Percentiles rank a stretch among this genome's conserved stretches.
Evolutionary conservation across 345 rosid genomes (phyloP).

Genomic region (Triadica sebifera): DNA sequence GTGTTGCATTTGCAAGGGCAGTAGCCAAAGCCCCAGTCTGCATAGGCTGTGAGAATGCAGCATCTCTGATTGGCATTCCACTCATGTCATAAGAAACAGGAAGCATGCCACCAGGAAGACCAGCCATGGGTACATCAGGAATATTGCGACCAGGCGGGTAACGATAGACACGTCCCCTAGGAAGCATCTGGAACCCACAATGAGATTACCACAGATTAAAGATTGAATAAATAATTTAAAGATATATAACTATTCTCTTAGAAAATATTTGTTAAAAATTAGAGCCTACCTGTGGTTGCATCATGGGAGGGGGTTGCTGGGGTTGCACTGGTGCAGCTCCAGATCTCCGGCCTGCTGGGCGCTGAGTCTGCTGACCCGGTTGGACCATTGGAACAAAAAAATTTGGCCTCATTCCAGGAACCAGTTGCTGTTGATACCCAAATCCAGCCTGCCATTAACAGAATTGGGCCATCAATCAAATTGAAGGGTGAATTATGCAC

Average conservation of each 20-base stretch:
- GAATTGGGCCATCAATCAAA: not conserved
- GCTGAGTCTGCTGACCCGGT: constrained; percentile 29
- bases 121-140: constrained; percentile 27
- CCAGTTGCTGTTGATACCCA: not conserved
- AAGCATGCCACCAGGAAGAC: constrained; percentile 30
- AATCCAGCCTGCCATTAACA: not conserved
- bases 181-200: constrained; percentile 6
- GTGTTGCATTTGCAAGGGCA: constrained; percentile 30
- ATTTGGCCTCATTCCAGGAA: constrained; percentile 17
- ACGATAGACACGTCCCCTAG: constrained; percentile 30
- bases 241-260: not conserved
- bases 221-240: not conserved
- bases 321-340: constrained; percentile 24
- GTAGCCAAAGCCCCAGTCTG: constrained; percentile 22
- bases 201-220: not conserved
- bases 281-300: constrained; percentile 29
- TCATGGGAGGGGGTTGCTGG: constrained; percentile 25
- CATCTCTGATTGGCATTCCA: constrained; percentile 16
- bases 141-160: constrained; percentile 27
- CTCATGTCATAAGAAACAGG: constrained; percentile 26
- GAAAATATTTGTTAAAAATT: not conserved
- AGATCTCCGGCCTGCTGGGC: constrained; percentile 22
- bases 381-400: constrained; percentile 30
- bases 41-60: constrained; percentile 19
- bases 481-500: not conserved